These are phyloP conservation scores for Aspergillus costaricaensis DNA, from an alignment of 2,329 filamentous ascomycete species.

Conservation along the genomic window DNA sequence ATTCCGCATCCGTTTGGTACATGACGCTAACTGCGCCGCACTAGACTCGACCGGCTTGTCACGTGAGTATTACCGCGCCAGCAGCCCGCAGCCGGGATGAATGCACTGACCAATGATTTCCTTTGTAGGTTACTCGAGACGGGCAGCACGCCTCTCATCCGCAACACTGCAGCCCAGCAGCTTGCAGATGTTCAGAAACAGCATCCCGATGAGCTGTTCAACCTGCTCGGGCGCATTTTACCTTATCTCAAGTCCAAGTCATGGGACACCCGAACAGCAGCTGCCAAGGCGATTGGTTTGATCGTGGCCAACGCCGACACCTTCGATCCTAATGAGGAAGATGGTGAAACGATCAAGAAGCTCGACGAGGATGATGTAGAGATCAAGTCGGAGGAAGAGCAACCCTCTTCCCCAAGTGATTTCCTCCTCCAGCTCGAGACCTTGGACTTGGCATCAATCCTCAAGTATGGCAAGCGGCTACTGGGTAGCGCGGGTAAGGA, in stretches of 20 bases:
- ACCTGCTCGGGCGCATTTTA: slow-evolving; percentile 88
- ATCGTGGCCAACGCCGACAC: slow-evolving; percentile 85
- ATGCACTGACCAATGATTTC: slow-evolving; percentile 28
- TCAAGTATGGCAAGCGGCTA: slow-evolving; percentile 81
- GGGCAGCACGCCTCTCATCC: slow-evolving; percentile 91
- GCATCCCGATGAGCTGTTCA: slow-evolving; percentile 96
- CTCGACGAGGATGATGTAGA: slow-evolving; percentile 51
- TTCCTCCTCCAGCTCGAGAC: slow-evolving; percentile 67
- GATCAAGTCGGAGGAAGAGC: slow-evolving; percentile 39
- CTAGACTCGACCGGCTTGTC: slow-evolving; percentile 79
- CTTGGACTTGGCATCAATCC: slow-evolving; percentile 75
- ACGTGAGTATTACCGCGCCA: slow-evolving; percentile 64
- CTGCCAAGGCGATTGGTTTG: slow-evolving; percentile 90
- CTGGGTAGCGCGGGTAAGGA: slow-evolving; percentile 78
- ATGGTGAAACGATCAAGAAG: slow-evolving; percentile 54
- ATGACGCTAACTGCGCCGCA: slow-evolving; percentile 36
- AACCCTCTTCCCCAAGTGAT: slow-evolving; percentile 53
- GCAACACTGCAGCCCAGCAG: slow-evolving; percentile 95
- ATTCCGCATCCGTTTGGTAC: slow-evolving; percentile 26
- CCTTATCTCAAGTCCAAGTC: slow-evolving; percentile 92
- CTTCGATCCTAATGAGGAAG: slow-evolving; percentile 84
- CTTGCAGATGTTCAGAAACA: slow-evolving; percentile 97
- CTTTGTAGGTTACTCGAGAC: slow-evolving; percentile 82
- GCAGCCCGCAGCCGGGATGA: neutral
- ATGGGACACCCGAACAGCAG: slow-evolving; percentile 93